Conservation (phyloP, 2,329 filamentous ascomycete genomes). For the Cucurbitaria berberidis region DNA sequence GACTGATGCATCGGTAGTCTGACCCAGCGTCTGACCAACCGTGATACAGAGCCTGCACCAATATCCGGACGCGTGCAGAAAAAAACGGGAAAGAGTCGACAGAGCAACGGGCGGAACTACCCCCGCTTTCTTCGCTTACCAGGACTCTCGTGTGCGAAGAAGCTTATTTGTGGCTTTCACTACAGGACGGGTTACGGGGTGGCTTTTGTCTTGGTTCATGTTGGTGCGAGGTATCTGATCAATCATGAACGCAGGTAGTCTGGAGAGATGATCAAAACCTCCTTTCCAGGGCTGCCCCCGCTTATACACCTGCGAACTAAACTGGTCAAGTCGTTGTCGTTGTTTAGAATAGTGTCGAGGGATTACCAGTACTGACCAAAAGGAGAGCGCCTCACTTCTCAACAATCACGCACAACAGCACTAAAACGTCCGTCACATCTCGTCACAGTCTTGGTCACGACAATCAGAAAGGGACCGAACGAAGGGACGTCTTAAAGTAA, state of each 20-base stretch:
- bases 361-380: conserved; percentile 8
- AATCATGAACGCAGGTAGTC: too few relatives aligned
- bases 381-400: conserved; percentile 28
- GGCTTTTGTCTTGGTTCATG: background rate
- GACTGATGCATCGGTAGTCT: conserved; percentile 16
- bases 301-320: background rate
- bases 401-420: conserved; percentile 26
- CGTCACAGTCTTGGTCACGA: background rate
- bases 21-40: conserved; percentile 17
- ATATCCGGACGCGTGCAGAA: conserved; percentile 23
- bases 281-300: background rate
- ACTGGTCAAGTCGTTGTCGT: background rate
- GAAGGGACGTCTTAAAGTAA: conserved; percentile 7
- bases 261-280: conserved; percentile 11
- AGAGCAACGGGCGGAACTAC: conserved; percentile 15
- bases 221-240: too few relatives aligned
- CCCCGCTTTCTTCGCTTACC: conserved; percentile 25
- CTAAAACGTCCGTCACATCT: conserved; percentile 18
- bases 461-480: background rate
- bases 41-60: conserved; percentile 30
- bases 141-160: conserved; percentile 19
- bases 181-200: conserved; percentile 12
- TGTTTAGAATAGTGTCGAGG: conserved; percentile 1
- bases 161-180: conserved; percentile 30
- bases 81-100: conserved; percentile 12